Percentiles rank a stretch among this genome's conserved stretches.
Evolutionary conservation across 208 protist species (phyloP).

Genomic region (Leishmania arabica): DNA sequence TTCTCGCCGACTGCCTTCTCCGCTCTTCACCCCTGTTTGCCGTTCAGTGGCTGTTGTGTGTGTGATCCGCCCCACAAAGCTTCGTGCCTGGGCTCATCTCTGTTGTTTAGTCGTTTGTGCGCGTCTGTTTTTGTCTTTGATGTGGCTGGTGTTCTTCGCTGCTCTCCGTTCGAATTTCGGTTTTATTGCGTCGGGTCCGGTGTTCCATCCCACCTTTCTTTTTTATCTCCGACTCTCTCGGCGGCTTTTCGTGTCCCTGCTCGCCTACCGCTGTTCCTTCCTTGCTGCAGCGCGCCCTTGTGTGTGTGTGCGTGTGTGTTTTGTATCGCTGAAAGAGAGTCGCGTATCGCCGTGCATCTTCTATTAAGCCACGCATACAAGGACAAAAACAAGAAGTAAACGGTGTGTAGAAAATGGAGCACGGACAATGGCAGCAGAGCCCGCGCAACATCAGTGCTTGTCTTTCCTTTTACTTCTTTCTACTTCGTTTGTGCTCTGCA

Average conservation of each 20-base stretch:
- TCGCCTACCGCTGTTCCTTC: background rate
- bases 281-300: background rate
- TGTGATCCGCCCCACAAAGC: background rate
- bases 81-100: background rate
- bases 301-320: no score
- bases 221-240: background rate
- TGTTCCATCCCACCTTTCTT: background rate
- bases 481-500: background rate
- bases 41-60: background rate
- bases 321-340: background rate
- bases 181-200: background rate
- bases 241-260: background rate
- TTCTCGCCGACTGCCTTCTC: background rate
- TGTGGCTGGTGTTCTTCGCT: background rate
- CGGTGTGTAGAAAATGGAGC: background rate
- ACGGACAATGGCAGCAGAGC: background rate
- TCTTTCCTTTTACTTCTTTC: background rate
- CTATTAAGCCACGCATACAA: background rate
- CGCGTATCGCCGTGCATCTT: background rate
- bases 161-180: background rate
- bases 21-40: background rate
- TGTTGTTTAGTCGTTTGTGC: background rate
- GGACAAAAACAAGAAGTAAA: background rate
- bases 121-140: background rate
- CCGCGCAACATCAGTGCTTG: background rate